These are phyloP conservation scores for Thalassiosira livingstoniorum DNA, from an alignment of 352 stramenopile genomes.

Conservation along the genomic window DNA sequence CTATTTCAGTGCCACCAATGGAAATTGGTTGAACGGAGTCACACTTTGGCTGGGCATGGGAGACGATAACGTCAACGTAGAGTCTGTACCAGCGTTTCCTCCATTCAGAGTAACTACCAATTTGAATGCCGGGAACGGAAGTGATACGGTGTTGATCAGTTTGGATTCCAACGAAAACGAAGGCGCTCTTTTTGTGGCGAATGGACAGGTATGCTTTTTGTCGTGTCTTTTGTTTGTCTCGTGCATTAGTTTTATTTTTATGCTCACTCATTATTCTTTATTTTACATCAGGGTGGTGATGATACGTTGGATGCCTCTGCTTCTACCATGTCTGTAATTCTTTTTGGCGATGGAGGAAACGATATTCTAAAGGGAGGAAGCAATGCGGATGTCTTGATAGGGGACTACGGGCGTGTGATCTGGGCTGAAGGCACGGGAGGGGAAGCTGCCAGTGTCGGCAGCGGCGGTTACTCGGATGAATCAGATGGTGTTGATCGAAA, in stretches of 20 bases:
- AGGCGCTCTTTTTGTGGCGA: constrained; percentile 50
- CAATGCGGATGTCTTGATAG: constrained; percentile 52
- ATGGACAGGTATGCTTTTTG: constrained; percentile 38
- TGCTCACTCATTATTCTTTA: background rate
- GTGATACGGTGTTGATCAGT: constrained; percentile 50
- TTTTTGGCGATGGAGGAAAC: constrained; percentile 67
- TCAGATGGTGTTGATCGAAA: constrained; percentile 52
- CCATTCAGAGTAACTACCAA: constrained; percentile 34
- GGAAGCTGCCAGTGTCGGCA: constrained; percentile 43
- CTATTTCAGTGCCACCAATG: constrained; percentile 39
- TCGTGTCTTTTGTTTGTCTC: background rate
- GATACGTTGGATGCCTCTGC: constrained; percentile 53
- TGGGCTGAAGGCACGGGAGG: constrained; percentile 38
- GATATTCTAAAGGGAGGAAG: constrained; percentile 52
- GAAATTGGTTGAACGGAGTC: constrained; percentile 47
- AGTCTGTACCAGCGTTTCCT: constrained; percentile 37
- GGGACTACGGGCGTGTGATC: constrained; percentile 58
- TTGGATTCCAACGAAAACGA: constrained; percentile 19
- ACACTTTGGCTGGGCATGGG: constrained; percentile 51
- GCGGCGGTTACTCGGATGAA: constrained; percentile 59
- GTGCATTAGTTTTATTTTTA: background rate
- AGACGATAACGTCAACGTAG: constrained; percentile 41
- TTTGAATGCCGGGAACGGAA: constrained; percentile 54
- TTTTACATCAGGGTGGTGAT: constrained; percentile 39
- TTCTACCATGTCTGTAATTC: constrained; percentile 54